These are phyloP conservation scores for Phaffia australis DNA, from an alignment of 768 basidiomycete genomes.

Conservation along the genomic window DNA sequence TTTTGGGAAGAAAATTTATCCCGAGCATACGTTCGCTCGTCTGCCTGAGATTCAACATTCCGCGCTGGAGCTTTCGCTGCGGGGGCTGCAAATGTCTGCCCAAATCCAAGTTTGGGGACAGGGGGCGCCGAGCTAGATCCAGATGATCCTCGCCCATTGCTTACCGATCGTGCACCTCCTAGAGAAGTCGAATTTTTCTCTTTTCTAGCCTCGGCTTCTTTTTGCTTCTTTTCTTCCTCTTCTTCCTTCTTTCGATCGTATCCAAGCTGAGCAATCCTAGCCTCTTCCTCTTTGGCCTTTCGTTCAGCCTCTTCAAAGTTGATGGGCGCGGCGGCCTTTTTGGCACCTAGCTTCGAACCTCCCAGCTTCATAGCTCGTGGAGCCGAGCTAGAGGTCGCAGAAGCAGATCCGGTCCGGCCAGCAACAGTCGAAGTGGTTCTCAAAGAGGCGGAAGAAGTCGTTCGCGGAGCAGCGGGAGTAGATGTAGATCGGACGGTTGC, in stretches of 20 bases:
- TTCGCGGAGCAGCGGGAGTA: constrained; percentile 44
- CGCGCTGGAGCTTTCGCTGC: constrained; percentile 47
- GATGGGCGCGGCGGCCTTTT: constrained; percentile 66
- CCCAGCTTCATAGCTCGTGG: constrained; percentile 50
- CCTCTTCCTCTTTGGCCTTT: constrained; percentile 81
- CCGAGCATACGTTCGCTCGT: constrained; percentile 55
- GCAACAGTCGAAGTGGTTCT: constrained; percentile 31
- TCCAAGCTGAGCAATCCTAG: constrained; percentile 78
- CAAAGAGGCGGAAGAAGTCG: constrained; percentile 55
- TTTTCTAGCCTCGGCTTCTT: constrained; percentile 44
- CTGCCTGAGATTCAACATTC: constrained; percentile 28
- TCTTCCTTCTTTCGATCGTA: constrained; percentile 79
- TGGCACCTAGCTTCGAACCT: constrained; percentile 56
- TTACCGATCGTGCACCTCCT: constrained; percentile 23
- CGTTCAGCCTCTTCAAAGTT: constrained; percentile 92
- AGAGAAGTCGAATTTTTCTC: constrained; percentile 34
- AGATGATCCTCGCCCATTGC: background rate
- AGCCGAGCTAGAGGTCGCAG: constrained; percentile 4
- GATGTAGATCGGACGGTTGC: constrained; percentile 29
- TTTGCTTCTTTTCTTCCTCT: constrained; percentile 61
- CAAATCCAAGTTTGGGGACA: constrained; percentile 69
- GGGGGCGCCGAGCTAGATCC: constrained; percentile 12
- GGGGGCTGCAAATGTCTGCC: constrained; percentile 56
- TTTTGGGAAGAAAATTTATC: constrained; percentile 88
- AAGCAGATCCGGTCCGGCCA: constrained; percentile 1